Evolutionary conservation across 2,329 filamentous ascomycete genomes (phyloP), one percentile per base, ranked within the genome.

Genomic region (Fusarium anguioides): DNA sequence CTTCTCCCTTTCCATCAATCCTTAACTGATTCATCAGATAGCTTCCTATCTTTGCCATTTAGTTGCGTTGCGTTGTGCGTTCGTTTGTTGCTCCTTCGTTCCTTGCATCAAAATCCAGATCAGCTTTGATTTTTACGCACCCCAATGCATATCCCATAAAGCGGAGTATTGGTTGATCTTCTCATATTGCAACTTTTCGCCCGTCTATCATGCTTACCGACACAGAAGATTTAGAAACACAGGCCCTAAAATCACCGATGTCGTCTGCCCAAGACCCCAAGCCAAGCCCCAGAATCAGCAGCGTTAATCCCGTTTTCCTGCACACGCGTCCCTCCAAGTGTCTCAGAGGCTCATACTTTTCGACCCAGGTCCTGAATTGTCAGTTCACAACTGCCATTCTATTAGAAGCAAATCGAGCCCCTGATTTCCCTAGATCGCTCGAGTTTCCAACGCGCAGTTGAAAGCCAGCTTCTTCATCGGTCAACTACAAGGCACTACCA

Each of bases 331-430:
- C n/a, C 12, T 29, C 3, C 18, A 15, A 14, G 20, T n/a, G 8
- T 11, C 21, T 2, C 1, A 5, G 1, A 4, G 1, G 5, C 6
- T n/a, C 8, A 11, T n/a, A 27, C 2, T 4, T 5, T 8, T 6
- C 6, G 8, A 10, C 4, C 15, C 3, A 0, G 27, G 15, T 14
- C n/a, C 3, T 10, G 15, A 4, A 14, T 27, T 8, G 15, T 0
- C 15, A 15, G 18, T 5, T 17, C 20, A n/a, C 8, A 3, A 7
- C 24, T 7, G 40, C 23, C 8, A 21, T 3, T 12, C 10, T 11
- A 33, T 6, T 17, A 33, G 6, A 8, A 17, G 9, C 31, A n/a
- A 7, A 8, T 7, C 31, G 12, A n/a, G 15, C 31, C 31, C 5
- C 31, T n/a, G 31, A 33, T n/a, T 33, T 17, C 29, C 7, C 15